Percentiles rank a stretch among this genome's conserved stretches.
phyloP scores from a whole-genome alignment of 2,329 filamentous ascomycete genomes.

The Phoma sp. region DNA sequence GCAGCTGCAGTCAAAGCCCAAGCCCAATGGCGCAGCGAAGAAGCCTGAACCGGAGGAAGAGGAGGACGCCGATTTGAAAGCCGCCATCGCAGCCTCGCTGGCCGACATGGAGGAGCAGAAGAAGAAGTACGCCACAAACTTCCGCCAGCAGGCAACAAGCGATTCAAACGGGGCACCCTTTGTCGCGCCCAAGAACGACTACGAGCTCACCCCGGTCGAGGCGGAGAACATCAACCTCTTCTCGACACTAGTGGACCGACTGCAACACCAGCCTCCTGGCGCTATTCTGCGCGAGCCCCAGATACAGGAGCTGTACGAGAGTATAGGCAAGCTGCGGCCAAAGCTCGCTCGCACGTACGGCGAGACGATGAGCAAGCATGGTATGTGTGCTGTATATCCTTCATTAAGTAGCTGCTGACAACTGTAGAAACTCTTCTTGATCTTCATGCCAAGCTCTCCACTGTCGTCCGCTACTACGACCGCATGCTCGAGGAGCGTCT shows the following conservation, averaged over 20 bases:
- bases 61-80: slow-evolving; percentile 90
- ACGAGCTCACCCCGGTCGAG: slow-evolving; percentile 91
- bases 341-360: slow-evolving; percentile 96
- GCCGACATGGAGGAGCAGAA: slow-evolving; percentile 99
- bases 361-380: slow-evolving; percentile 99
- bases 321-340: slow-evolving; percentile 89
- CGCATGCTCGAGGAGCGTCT: slow-evolving; percentile 96
- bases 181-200: slow-evolving; percentile 82
- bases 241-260: slow-evolving; percentile 86
- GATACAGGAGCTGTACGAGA: slow-evolving; percentile 97
- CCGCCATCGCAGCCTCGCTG: slow-evolving; percentile 91
- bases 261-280: slow-evolving; percentile 93
- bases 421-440: slow-evolving; percentile 83
- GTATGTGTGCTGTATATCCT: slow-evolving; percentile 56
- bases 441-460: slow-evolving; percentile 91
- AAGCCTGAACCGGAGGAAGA: slow-evolving; percentile 67
- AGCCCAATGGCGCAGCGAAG: slow-evolving; percentile 45
- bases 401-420: slow-evolving; percentile 41
- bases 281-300: slow-evolving; percentile 97
- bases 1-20: slow-evolving; percentile 52
- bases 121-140: slow-evolving; percentile 80
- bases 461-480: slow-evolving; percentile 96
- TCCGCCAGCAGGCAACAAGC: slow-evolving; percentile 76
- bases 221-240: slow-evolving; percentile 98
- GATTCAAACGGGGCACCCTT: slow-evolving; percentile 57